Conservation (phyloP, 345 rosid genomes). For the Bruguiera gymnorhiza region DNA sequence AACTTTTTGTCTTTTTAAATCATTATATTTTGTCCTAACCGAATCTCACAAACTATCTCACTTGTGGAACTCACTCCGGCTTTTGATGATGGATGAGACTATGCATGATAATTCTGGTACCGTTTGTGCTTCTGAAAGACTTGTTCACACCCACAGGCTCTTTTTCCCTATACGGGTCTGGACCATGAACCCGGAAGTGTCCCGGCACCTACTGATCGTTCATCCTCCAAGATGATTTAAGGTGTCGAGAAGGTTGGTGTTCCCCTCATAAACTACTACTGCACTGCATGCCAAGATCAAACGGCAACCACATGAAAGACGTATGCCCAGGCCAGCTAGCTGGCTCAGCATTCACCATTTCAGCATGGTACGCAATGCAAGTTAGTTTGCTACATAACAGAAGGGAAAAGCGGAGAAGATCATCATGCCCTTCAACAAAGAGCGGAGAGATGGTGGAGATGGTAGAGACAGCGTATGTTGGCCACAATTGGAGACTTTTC, state of each 20-base stretch:
- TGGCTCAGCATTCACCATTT: slow-evolving; percentile 24
- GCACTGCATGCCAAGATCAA: slow-evolving; percentile 7
- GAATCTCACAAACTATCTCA: too few species aligned
- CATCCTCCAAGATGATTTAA: slow-evolving; percentile 40
- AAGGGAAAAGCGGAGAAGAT: slow-evolving; percentile 31
- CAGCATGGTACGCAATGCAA: slow-evolving; percentile 33
- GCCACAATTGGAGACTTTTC: slow-evolving; percentile 30
- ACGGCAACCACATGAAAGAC: slow-evolving; percentile 19
- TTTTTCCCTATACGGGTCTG: too few species aligned
- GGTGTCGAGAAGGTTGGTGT: slow-evolving; percentile 27
- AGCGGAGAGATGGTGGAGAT: slow-evolving; percentile 12
- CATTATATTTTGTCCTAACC: too few species aligned
- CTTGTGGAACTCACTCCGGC: too few species aligned
- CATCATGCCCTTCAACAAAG: slow-evolving; percentile 33
- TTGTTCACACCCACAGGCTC: too few species aligned
- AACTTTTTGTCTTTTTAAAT: too few species aligned
- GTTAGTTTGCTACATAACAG: slow-evolving; percentile 36
- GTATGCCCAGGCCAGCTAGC: slow-evolving; percentile 4
- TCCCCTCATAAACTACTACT: slow-evolving; percentile 18
- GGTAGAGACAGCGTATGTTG: slow-evolving; percentile 17
- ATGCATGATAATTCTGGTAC: too few species aligned
- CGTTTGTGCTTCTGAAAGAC: too few species aligned
- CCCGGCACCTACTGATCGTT: slow-evolving; percentile 33
- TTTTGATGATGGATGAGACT: too few species aligned
- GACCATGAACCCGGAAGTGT: slow-evolving; percentile 23